Evolutionary conservation across 805 yeast genomes (phyloP), one percentile per base, ranked within the genome.

Genomic region (Zygoascus ofunaensis): DNA sequence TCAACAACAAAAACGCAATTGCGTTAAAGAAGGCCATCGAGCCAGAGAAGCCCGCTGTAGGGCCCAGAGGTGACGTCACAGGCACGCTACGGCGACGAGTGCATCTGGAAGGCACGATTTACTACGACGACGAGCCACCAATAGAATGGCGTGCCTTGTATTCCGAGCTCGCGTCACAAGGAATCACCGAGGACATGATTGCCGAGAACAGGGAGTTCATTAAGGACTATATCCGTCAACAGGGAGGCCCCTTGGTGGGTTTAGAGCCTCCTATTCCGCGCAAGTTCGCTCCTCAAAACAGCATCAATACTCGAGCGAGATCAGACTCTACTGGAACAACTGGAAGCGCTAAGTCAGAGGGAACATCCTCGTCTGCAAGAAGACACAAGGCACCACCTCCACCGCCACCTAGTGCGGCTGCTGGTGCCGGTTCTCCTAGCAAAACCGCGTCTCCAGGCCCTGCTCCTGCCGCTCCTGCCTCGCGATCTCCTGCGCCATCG

Each of bases 111-210:
- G 54, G 55, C 12, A 62, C 62, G 3, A 64, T 79, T 5, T 85
- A 81, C 59, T 84, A 84, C 57, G 92, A 84, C 58, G 86, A 72
- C 51, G 72, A 72, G 46, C 94, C 94, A 0, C 94, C 94, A 1
- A 79, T 80, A 4, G 94, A 85, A 59, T 86, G 94, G 95, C 64
- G 89, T 41, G 69, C 80, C 1, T 69, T 86, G 45, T 84, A 86
- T 51, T 65, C 73, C 5, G 87, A 82, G 56, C 69, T 86, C 43
- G 90, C 80, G 34, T 70, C 74, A 17, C 81, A 82, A 43, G 95
- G 95, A 0, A 86, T 86, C 46, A 63, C 85, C 1, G 94, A 86
- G 56, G 94, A 85, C 52, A 81, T 83, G 89, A 85, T 86, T 59
- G 92, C 89, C 0, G 90, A 83, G 43, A 84, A 86, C 58, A 70